phyloP scores from a whole-genome alignment of 2,329 filamentous ascomycete genomes.

The Neopestalotiopsis sp. region DNA sequence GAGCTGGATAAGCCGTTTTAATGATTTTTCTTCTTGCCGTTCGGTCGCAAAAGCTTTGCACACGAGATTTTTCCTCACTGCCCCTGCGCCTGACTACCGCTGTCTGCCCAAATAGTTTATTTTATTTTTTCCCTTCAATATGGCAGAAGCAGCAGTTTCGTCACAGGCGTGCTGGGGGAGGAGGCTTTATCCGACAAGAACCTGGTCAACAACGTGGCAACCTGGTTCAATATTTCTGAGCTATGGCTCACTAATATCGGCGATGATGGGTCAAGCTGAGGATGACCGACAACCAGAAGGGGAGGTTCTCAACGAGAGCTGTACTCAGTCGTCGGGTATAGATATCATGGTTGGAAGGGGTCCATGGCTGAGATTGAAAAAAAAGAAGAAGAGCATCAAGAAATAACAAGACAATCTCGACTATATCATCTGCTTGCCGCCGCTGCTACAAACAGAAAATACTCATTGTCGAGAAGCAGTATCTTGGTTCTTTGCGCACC shows the following conservation, averaged over 20 bases:
- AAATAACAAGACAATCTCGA: neutral
- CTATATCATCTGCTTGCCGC: neutral
- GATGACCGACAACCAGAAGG: neutral
- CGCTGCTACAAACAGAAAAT: neutral
- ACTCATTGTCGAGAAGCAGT: neutral
- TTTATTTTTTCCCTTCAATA: neutral
- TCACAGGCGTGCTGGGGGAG: neutral
- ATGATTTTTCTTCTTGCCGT: neutral
- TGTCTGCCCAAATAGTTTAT: neutral
- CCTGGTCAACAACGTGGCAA: constrained; percentile 20
- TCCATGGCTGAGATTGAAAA: neutral
- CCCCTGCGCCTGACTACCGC: neutral
- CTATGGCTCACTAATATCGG: constrained; percentile 9
- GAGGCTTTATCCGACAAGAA: constrained; percentile 11
- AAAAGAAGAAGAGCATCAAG: neutral
- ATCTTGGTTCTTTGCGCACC: neutral
- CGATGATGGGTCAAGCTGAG: constrained; percentile 9
- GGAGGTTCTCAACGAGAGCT: neutral
- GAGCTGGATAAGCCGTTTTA: neutral
- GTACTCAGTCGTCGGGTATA: neutral
- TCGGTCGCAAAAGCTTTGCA: neutral
- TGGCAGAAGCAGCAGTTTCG: neutral
- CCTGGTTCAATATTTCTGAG: constrained; percentile 15
- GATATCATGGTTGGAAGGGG: neutral
- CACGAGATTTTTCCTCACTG: neutral